Percentiles rank a stretch among this genome's conserved stretches.
Conservation (phyloP, 2,329 filamentous ascomycete species). For the Apiospora koreana region DNA sequence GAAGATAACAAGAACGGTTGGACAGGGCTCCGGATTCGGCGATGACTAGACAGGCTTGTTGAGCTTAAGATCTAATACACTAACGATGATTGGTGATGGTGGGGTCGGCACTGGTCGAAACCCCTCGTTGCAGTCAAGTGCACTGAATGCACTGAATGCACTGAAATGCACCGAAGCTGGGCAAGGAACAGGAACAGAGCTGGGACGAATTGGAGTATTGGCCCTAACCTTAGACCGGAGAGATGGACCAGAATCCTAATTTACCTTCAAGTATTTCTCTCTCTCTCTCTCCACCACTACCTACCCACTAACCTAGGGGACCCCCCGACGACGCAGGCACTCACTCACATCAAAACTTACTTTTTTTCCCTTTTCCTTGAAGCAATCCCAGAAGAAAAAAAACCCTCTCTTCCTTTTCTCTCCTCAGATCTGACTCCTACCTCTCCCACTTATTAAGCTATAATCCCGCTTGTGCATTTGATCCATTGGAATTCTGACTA, state of each 20-base stretch:
- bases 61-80: background rate
- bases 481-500: slow-evolving; percentile 1
- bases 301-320: background rate
- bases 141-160: too few species aligned
- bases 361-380: slow-evolving; percentile 2
- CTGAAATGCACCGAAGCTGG: too few species aligned
- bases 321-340: slow-evolving; percentile 3
- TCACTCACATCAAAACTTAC: background rate
- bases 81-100: background rate
- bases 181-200: background rate
- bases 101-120: background rate
- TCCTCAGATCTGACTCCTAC: slow-evolving; percentile 9
- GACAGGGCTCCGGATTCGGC: slow-evolving; percentile 2
- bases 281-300: too few species aligned
- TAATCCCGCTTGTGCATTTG: background rate
- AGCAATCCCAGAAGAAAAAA: background rate
- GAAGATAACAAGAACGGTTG: background rate
- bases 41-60: background rate
- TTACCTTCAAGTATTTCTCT: too few species aligned
- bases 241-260: background rate
- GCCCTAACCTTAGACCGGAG: background rate
- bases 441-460: background rate
- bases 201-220: background rate
- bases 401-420: slow-evolving; percentile 19
- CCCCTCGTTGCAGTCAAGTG: background rate